Base-by-base conservation (phyloP, 192 early-diverging fungal species). In the Coemansia nantahalensis region DNA sequence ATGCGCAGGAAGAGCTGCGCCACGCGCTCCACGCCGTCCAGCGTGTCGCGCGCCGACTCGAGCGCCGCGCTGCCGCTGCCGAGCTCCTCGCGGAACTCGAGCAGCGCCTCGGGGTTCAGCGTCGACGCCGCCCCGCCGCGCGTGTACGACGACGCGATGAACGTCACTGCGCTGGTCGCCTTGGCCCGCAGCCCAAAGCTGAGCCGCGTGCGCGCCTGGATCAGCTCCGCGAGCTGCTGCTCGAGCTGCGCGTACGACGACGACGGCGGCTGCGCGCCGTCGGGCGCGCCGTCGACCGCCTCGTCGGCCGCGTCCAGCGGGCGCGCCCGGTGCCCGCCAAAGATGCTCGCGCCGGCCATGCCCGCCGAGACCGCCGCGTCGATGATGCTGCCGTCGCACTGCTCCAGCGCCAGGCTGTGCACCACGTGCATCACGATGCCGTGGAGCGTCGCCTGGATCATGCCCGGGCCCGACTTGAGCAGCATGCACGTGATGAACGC, bases 381-480 rank as follows among this genome's bases (percentile, higher is more conserved):
- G 54, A 84, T 86, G 43, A 91, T 92, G 39, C 82, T 79, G 22
- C 93, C 93, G 9, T 88, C 88, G 17, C 95, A 78, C 69, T 91
- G 86, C 13, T 82, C 75, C 54, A 94, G 68, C 15, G 89, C 62
- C 38, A 96, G 57, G 2, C 86, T 84, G 62, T 96, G 95, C 13
- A 98, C 84, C 26, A 93, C 79, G 49, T 98, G 94, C 51, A 95
- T 84, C 4, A 93, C 89, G 33, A 95, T 83, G n/a, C 92, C 93
- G 57, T 98, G 93, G 11, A 96, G 82, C n/a, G 92, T 86, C 0
- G 87, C 79, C 6, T 93, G 84, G 44, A 96, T 88, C 21, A 91
- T 54, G 5, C 91, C 86, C 0, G 90, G 82, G 0, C 95, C 95
- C 7, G 90, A 70, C 33, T 91, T 92, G 9, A 93, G 82, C 44